Evolutionary conservation across 768 basidiomycete species (phyloP), one percentile per base, ranked within the genome.

Genomic region (Glaciozyma martinii): DNA sequence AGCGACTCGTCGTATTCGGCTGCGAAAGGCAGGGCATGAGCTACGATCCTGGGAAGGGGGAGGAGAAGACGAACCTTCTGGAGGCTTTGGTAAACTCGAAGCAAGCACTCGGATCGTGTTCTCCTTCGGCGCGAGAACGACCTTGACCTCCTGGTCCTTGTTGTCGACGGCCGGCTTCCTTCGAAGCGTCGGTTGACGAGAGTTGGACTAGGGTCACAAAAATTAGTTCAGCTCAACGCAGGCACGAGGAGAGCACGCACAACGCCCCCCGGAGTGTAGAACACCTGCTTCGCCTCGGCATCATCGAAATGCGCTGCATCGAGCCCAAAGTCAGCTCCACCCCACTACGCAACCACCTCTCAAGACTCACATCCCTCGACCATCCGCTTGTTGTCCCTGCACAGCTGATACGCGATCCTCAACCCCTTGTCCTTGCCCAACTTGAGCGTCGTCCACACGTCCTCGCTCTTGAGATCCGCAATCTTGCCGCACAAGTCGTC

Each of bases 381-480:
- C 60, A 88, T 81, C 46, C 91, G 79, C 71, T 85, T 81, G 78
- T 92, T 92, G 74, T 99, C 94, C 62, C 90, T 81, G 53, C 95
- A 80, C 6, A 99, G 80, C 83, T 92, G 85, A 77, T 98, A 99
- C 0, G 94, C 92, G 10, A 99, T 92, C 77, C 95, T 93, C 75
- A 98, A 87, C 60, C 90, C 86, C 75, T 97, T 95, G 46, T 92
- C 89, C 66, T 86, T 85, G 0, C 23, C 29, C 42, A 43, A 91
- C 68, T 93, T 90, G 59, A 92, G 86, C 70, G 85, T 79, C 65
- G 87, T 85, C 89, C 89, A 90, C 5, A 98, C 83, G 67, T 92
- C 90, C 3, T 90, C 87, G 76, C 85, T 84, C 65, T 83, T 83
- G 16, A 92, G 85, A 1, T 84, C 86, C 0, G 81, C 77, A 79